Evolutionary conservation across 495 filamentous ascomycete species (phyloP), one percentile per base, ranked within the genome.

Genomic region (Coniosporium apollinis): DNA sequence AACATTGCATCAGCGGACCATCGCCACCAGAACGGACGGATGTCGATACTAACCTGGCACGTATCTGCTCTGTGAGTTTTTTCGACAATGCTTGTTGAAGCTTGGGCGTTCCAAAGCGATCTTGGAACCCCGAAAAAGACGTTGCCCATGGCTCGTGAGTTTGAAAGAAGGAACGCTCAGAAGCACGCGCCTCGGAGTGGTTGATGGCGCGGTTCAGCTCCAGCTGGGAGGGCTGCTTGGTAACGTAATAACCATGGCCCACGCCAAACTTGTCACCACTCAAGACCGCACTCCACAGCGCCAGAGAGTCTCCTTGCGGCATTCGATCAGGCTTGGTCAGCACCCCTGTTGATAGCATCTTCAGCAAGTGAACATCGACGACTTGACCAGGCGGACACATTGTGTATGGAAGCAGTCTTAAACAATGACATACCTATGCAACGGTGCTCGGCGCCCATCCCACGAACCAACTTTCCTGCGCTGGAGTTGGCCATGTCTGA

Each of bases 291-390:
- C 66, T 37, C 69, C 76, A 80, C 15, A 70, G 67, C 0, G 47
- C 35, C 19, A 71, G 50, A 0, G 48, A 50, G n/a, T 66, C 60
- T 0, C 55, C 59, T 0, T 41, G 33, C 1, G 69, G 64, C 0
- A 82, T 44, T 0, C 73, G 61, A 44, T 93, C 83, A 0, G 83
- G 81, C 47, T 86, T 93, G 0, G 82, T 91, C 29, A 87, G 61
- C 0, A 86, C 76, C 0, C 83, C 51, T 56, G 30, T 8, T 8
- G 8, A 26, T n/a, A n/a, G n/a, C n/a, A n/a, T n/a, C n/a, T n/a
- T n/a, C n/a, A n/a, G n/a, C n/a, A n/a, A n/a, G n/a, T n/a, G n/a
- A n/a, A n/a, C n/a, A n/a, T n/a, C n/a, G n/a, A n/a, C n/a, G n/a
- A n/a, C n/a, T n/a, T n/a, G n/a, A n/a, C n/a, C n/a, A n/a, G n/a